Conservation (phyloP, 805 yeast genomes). For the Candida gorgasii region DNA sequence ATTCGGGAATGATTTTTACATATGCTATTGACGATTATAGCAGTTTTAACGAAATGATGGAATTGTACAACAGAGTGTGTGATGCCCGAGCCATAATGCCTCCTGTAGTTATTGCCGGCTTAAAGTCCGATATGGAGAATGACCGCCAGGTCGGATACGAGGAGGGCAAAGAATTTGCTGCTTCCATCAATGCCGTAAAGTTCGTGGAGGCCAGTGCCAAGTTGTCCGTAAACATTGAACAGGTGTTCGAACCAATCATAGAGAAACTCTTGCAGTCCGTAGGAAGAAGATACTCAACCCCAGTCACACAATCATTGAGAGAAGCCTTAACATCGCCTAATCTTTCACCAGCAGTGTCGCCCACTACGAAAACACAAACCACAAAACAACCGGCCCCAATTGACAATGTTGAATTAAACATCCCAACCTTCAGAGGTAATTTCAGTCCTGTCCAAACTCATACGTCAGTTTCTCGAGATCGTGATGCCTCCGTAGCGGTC, state of each 20-base stretch:
- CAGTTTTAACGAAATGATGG: constrained; percentile 31
- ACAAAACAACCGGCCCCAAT: too few relatives aligned
- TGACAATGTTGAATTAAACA: neutral
- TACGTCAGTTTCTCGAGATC: too few relatives aligned
- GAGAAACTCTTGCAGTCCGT: constrained; percentile 2
- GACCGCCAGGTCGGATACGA: constrained; percentile 29
- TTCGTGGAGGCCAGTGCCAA: constrained; percentile 31
- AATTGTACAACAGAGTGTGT: constrained; percentile 25
- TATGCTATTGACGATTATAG: constrained; percentile 29
- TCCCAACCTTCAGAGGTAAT: constrained; percentile 8
- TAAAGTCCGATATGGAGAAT: constrained; percentile 26
- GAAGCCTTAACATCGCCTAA: constrained; percentile 10
- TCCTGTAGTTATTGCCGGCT: constrained; percentile 32
- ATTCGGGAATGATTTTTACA: constrained; percentile 29
- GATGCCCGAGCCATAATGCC: constrained; percentile 26
- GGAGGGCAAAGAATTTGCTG: constrained; percentile 32
- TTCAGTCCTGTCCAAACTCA: constrained; percentile 1
- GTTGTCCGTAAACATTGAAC: constrained; percentile 21
- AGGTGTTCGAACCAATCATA: constrained; percentile 31
- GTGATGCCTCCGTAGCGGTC: too few relatives aligned
- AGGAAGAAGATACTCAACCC: constrained; percentile 3
- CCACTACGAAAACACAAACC: too few relatives aligned
- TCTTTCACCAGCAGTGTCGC: neutral
- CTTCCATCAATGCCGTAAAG: constrained; percentile 25
- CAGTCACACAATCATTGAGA: constrained; percentile 7